Percentiles rank a stretch among this genome's conserved stretches.
phyloP scores from a whole-genome alignment of 2,329 filamentous ascomycete species.

The Diaporthe nobilis region DNA sequence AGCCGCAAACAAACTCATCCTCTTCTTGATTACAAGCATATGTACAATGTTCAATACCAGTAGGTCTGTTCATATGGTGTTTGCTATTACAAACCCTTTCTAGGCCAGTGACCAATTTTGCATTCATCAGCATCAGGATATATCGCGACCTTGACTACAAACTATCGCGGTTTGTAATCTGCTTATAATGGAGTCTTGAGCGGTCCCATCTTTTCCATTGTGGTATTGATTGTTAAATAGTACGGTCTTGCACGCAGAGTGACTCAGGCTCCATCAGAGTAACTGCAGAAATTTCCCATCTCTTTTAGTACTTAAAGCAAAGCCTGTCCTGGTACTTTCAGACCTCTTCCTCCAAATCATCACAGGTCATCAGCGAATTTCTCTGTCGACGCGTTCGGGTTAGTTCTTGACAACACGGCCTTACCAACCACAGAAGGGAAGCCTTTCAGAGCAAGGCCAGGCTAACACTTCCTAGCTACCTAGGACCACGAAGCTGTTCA shows the following conservation, averaged over 20 bases:
- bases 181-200: neutral
- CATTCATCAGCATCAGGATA: neutral
- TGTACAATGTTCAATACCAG: no score
- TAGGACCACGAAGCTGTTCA: neutral
- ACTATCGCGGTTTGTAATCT: neutral
- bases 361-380: neutral
- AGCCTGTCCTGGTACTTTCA: neutral
- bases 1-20: no score
- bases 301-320: neutral
- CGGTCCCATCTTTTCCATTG: constrained; percentile 2
- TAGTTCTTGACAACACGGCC: neutral
- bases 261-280: neutral
- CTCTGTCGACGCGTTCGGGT: neutral
- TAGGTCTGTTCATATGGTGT: neutral
- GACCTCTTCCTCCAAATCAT: neutral
- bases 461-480: neutral
- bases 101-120: neutral
- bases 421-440: no score
- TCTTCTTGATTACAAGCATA: no score
- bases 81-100: neutral
- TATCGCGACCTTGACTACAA: neutral
- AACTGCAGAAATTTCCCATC: neutral
- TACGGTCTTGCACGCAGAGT: neutral
- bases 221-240: neutral
- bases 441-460: neutral